phyloP scores from a whole-genome alignment of 2,329 filamentous ascomycete genomes.

The Pseudocercospora musae region DNA sequence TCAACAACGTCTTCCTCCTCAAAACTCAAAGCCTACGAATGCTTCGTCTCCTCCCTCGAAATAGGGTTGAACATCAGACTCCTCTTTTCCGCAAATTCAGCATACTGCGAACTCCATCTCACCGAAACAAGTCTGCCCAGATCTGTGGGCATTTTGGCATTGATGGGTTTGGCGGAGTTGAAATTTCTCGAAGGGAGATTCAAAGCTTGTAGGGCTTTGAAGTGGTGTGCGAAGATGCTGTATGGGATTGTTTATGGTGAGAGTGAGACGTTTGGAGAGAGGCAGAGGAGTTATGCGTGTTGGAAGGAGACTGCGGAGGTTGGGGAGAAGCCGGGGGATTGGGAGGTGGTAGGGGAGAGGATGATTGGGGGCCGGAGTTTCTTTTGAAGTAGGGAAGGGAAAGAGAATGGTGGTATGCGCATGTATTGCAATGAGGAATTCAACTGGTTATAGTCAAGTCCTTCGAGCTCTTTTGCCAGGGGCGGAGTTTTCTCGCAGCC shows the following conservation, averaged over 20 bases:
- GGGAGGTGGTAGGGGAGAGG: neutral
- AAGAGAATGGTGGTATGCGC: too few relatives aligned
- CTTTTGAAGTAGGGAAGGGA: neutral
- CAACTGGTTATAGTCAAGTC: too few relatives aligned
- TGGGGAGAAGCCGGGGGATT: neutral
- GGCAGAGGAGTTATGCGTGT: neutral
- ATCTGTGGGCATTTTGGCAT: neutral
- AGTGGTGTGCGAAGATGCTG: neutral
- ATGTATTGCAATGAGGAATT: too few relatives aligned
- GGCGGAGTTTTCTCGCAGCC: too few relatives aligned
- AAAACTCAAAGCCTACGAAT: neutral
- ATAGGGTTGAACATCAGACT: neutral
- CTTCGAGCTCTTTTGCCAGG: too few relatives aligned
- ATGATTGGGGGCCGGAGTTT: neutral
- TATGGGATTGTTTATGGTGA: slow-evolving; percentile 1
- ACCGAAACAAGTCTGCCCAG: neutral
- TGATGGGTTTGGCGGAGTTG: neutral
- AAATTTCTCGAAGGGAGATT: neutral
- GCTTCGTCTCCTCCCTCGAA: neutral
- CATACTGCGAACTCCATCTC: neutral
- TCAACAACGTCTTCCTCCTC: neutral
- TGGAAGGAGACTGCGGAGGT: neutral
- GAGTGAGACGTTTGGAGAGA: neutral
- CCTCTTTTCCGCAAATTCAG: neutral
- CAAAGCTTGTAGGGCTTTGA: neutral